Percentiles rank a stretch among this genome's conserved stretches.
Conservation (phyloP, 768 basidiomycete genomes). For the Russula foetens region DNA sequence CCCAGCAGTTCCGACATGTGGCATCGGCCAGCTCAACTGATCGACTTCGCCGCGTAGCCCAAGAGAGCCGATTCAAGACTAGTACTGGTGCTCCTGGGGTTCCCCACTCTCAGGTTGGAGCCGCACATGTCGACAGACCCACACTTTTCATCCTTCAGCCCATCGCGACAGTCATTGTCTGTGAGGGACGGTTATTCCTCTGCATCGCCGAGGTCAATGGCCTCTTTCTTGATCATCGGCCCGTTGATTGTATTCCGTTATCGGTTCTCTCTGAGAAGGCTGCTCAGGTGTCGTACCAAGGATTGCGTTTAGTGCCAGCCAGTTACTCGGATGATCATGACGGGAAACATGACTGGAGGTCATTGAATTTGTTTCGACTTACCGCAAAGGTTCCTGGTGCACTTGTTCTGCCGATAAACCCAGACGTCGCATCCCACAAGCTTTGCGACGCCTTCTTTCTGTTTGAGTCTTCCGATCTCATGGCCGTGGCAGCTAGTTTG, state of each 20-base stretch:
- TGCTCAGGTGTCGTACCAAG: background rate
- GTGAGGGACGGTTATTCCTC: background rate
- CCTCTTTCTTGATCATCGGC: background rate
- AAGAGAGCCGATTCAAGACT: background rate
- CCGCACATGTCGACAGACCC: background rate
- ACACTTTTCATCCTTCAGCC: background rate
- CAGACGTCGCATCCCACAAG: background rate
- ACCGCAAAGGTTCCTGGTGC: background rate
- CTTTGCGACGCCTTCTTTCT: background rate
- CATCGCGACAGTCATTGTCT: background rate
- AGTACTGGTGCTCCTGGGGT: background rate
- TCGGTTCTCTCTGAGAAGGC: background rate
- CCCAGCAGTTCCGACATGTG: background rate
- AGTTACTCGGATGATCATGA: background rate
- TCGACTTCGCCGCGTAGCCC: background rate
- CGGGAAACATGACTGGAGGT: background rate
- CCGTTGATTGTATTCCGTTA: background rate
- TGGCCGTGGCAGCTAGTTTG: background rate
- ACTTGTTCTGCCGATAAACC: background rate
- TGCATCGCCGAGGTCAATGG: background rate
- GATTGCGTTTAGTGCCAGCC: background rate
- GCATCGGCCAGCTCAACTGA: background rate
- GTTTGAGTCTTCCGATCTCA: background rate
- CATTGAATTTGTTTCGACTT: background rate
- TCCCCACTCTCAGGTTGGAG: background rate